Evolutionary conservation across 2,329 filamentous ascomycete genomes (phyloP), one percentile per base, ranked within the genome.

Genomic region (Rhynchosporium agropyri): DNA sequence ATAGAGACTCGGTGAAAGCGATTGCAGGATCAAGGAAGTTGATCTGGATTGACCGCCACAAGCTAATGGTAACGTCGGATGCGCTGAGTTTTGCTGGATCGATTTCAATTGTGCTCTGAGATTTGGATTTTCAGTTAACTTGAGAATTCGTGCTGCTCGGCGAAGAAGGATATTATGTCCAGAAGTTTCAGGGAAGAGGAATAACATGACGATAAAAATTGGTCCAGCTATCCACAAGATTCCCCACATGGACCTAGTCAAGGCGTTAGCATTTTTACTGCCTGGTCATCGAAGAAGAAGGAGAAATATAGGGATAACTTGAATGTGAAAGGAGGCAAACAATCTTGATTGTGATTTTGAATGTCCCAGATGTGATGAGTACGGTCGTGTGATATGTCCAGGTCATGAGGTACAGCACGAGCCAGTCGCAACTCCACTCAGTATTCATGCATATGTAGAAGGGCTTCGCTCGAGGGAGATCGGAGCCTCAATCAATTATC

Each of bases 51-150:
- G 85, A 86, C 71, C 83, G 83, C 74, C 85, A 79, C 38, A 89
- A 76, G 0, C 85, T 81, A 54, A 85, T 81, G 40, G 79, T 62
- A 26, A 81, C 73, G 13, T 42, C 26, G 4, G 36, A 29, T 8
- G 80, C 73, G 49, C 76, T 80, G 69, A 84, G 76, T 65, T 80
- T 78, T 6, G 74, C 76, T 72, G 84, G 81, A 68, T 86, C 81
- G 61, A 89, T 83, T 73, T 90, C 87, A 51, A 83, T 69, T 88
- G 83, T 0, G 83, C 82, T 73, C 82, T 81, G 75, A 88, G 81
- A 26, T 74, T 74, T 3, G 72, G 61, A 67, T 82, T 80, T 15
- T 83, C 83, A 0, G 84, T 86, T 48, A 82, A 73, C 70, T 80
- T 82, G 58, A 87, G 81, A 5, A 89, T 78, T 9, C 86, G 82